phyloP scores from a whole-genome alignment of 345 rosid genomes.

The Noccaea bulbosa region DNA sequence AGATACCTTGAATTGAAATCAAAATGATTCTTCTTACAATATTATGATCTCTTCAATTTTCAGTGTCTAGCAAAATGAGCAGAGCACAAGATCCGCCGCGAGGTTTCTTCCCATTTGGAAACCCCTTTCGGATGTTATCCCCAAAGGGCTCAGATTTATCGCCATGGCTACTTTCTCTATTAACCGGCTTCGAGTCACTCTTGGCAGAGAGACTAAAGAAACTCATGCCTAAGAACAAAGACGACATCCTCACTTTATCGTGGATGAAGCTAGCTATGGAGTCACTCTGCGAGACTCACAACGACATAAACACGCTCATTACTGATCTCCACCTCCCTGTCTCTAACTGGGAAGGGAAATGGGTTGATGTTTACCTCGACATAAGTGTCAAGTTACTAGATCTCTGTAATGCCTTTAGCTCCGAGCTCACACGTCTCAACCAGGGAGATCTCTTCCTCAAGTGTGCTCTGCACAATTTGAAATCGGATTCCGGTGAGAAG shows the following conservation, averaged over 20 bases:
- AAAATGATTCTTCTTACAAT: conserved; percentile 12
- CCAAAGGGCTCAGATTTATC: conserved; percentile 78
- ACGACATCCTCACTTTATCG: conserved; percentile 65
- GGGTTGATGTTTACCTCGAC: conserved; percentile 91
- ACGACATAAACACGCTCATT: conserved; percentile 63
- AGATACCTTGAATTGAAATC: neutral
- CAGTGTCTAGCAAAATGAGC: conserved; percentile 58
- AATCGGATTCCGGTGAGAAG: conserved; percentile 53
- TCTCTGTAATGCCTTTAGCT: conserved; percentile 75
- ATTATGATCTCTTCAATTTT: neutral
- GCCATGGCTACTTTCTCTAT: conserved; percentile 50
- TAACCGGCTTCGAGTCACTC: conserved; percentile 64
- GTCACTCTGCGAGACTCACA: conserved; percentile 74
- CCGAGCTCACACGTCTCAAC: conserved; percentile 72
- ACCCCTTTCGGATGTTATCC: conserved; percentile 77
- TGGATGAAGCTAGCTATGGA: conserved; percentile 92
- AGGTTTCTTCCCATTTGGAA: conserved; percentile 79
- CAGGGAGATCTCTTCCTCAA: conserved; percentile 85
- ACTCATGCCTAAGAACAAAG: conserved; percentile 64
- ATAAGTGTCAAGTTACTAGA: conserved; percentile 87
- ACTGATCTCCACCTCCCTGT: conserved; percentile 83
- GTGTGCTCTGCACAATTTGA: conserved; percentile 64
- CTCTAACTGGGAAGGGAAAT: conserved; percentile 84
- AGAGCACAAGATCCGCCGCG: conserved; percentile 76
- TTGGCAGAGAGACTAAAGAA: conserved; percentile 66